Evolutionary conservation across 768 basidiomycete species (phyloP).

Genomic region (Astraeus odoratus): DNA sequence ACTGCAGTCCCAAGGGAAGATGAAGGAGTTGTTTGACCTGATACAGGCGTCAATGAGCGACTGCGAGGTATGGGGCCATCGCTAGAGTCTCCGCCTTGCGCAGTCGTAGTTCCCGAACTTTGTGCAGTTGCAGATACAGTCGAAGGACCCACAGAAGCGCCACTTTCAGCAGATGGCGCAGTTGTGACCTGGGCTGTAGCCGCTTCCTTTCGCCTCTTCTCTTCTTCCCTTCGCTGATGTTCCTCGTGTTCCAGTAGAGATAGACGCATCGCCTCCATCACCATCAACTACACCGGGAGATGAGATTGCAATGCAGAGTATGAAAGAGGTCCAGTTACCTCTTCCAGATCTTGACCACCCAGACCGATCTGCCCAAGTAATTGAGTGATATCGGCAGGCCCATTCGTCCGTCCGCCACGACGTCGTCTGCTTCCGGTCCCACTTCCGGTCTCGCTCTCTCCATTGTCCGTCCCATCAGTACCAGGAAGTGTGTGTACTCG

Average conservation of each 20-base stretch:
- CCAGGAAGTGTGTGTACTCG: slow-evolving; percentile 62
- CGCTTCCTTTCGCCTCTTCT: slow-evolving; percentile 50
- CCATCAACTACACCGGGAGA: slow-evolving; percentile 64
- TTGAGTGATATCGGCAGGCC: slow-evolving; percentile 56
- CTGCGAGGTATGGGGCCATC: slow-evolving; percentile 10
- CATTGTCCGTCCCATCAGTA: slow-evolving; percentile 45
- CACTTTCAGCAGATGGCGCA: slow-evolving; percentile 12
- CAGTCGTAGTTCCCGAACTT: slow-evolving; percentile 2
- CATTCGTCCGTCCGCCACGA: slow-evolving; percentile 45
- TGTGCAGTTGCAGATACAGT: slow-evolving; percentile 5
- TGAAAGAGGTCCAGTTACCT: slow-evolving; percentile 47
- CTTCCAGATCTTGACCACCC: slow-evolving; percentile 86
- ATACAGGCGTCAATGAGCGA: slow-evolving; percentile 26
- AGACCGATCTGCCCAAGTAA: slow-evolving; percentile 56
- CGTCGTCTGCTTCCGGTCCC: slow-evolving; percentile 48
- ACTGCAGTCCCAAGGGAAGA: slow-evolving; percentile 18
- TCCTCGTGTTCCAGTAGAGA: slow-evolving; percentile 94
- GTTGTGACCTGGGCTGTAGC: slow-evolving; percentile 31
- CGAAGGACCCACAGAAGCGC: neutral
- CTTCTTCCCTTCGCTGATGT: slow-evolving; percentile 74
- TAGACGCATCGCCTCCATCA: slow-evolving; percentile 98
- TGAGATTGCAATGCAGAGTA: slow-evolving; percentile 10
- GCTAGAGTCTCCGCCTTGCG: slow-evolving; percentile 9
- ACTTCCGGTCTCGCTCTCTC: slow-evolving; percentile 34
- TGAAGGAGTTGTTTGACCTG: slow-evolving; percentile 30